These are phyloP conservation scores for Jasminum sambac DNA, from an alignment of 257 asterid genomes.

Conservation along the genomic window DNA sequence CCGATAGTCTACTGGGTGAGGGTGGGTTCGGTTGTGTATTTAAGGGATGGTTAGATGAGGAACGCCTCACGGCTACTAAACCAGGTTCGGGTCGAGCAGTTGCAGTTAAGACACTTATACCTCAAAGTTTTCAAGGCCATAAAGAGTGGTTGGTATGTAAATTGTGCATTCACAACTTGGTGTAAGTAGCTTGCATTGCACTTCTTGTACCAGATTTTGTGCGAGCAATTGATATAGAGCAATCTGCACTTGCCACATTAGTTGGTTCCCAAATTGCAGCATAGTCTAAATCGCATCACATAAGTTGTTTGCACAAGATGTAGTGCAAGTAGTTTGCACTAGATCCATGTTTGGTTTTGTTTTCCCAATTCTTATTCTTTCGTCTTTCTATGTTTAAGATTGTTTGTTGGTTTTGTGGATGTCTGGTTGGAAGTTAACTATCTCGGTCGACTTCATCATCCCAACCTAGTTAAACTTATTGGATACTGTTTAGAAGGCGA, in stretches of 20 bases:
- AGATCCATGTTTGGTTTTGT: conserved; percentile 18
- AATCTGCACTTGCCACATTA: no score
- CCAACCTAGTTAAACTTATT: conserved; percentile 46
- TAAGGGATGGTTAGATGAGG: conserved; percentile 51
- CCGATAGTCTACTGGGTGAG: conserved; percentile 47
- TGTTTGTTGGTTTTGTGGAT: neutral
- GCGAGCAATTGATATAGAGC: no score
- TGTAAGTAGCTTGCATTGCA: no score
- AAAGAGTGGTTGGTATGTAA: conserved; percentile 52
- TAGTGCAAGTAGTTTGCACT: no score
- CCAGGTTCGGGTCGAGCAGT: conserved; percentile 38
- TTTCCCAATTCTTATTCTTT: neutral
- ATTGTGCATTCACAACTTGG: no score
- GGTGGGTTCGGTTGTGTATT: conserved; percentile 59
- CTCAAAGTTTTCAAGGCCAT: conserved; percentile 49
- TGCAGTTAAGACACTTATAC: conserved; percentile 52
- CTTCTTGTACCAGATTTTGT: no score
- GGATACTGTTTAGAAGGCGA: conserved; percentile 49
- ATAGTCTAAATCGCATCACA: no score
- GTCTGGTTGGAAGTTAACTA: conserved; percentile 39
- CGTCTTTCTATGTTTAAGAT: neutral
- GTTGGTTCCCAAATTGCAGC: no score
- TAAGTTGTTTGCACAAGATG: no score
- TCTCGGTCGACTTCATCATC: conserved; percentile 52
- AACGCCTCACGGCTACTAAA: conserved; percentile 35